Evolutionary conservation across 2,329 filamentous ascomycete species (phyloP), one percentile per base, ranked within the genome.

Genomic region (Aspergillus eucalypticola): DNA sequence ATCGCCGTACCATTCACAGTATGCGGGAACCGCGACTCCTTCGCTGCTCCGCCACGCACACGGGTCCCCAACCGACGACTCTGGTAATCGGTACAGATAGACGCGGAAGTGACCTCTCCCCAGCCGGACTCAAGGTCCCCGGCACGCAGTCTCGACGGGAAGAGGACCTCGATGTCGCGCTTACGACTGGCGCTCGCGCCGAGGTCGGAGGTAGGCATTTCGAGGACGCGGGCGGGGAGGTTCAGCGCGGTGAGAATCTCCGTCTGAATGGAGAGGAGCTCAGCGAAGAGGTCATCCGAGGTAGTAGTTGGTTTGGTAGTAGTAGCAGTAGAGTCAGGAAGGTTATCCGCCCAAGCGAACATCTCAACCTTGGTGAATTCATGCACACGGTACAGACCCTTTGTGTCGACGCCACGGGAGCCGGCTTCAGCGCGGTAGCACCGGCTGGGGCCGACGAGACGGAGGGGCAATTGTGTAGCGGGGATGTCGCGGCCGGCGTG

Each of bases 351-450:
- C 95, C 95, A 99, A 0, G 90, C 92, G 73, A 99, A 98, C 82
- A 99, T 88, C 77, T 99, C 95, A 0, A 99, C 94, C 75, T 99
- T 99, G 27, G 92, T 96, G 78, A 99, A 99, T 77, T 99, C 95
- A 77, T 99, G 95, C 3, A 99, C 95, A 27, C 95, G 89, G 78
- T 98, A 99, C 1, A 99, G 81, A 5, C 95, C 95, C 78, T 96
- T 97, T 1, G 93, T 96, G 68, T 95, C 91, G 23, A 90, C 88
- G 29, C 95, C 95, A 41, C 94, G 84, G 0, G 92, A 91, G 32
- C 95, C 95, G 0, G 95, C 95, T 79, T 99, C 95, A 48, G 95
- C 95, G 55, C 95, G 90, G 78, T 96, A 99, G 81, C 93, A 96
- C n/a, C 95, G 85, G 59, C 91, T 96, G 1, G 90, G 87, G 15